A percentile compares a stretch with the other conserved stretches of the same genome.
Evolutionary conservation across 192 early-diverging fungal species (phyloP).

Genomic region (Podila clonocystis): DNA sequence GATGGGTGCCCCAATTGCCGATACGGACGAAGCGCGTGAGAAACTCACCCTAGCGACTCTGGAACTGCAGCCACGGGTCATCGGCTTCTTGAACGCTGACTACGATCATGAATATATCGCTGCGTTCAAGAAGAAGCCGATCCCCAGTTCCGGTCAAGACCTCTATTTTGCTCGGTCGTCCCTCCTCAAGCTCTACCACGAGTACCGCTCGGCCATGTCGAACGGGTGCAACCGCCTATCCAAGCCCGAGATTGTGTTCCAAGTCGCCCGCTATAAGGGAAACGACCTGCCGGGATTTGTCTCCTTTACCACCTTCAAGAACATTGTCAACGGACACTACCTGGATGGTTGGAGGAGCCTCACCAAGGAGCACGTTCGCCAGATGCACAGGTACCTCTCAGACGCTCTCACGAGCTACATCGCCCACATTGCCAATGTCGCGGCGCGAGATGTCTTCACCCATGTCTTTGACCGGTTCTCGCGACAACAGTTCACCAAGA

Average conservation of each 20-base stretch:
- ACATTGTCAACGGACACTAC: conserved; percentile 13
- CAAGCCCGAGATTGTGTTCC: not conserved
- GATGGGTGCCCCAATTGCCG: conserved; percentile 4
- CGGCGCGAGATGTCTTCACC: conserved; percentile 9
- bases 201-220: conserved; percentile 2
- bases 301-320: conserved; percentile 1
- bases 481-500: not conserved
- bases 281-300: conserved; percentile 5
- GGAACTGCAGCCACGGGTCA: not conserved
- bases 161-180: not conserved
- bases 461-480: conserved; percentile 16
- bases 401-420: conserved; percentile 2
- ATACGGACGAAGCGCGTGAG: not conserved
- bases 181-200: not conserved
- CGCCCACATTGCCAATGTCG: not conserved
- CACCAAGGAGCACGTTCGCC: not conserved
- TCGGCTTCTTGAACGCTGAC: conserved; percentile 8
- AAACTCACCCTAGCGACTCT: not conserved
- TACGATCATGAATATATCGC: conserved; percentile 7
- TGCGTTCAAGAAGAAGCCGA: not conserved
- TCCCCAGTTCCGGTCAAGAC: not conserved
- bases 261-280: not conserved
- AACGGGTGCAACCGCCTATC: not conserved
- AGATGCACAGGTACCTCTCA: not conserved
- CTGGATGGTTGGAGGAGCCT: not conserved